These are phyloP conservation scores for Botryobasidium botryosum DNA, from an alignment of 768 basidiomycete genomes.

Conservation along the genomic window DNA sequence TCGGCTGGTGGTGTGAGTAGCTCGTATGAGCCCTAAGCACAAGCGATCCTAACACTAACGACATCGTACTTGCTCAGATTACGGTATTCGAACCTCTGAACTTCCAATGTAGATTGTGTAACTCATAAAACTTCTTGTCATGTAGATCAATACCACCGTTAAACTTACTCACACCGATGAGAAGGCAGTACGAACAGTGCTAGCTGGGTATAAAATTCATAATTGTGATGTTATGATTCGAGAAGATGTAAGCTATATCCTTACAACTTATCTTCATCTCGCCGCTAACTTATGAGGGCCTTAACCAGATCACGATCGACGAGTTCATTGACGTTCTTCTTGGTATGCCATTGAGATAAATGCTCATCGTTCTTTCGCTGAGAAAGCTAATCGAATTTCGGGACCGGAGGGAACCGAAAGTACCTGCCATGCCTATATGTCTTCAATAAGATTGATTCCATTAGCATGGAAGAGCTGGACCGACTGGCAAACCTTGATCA, in stretches of 20 bases:
- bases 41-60: too few species aligned
- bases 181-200: constrained; percentile 80
- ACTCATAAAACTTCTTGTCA: too few species aligned
- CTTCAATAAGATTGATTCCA: constrained; percentile 92
- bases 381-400: neutral
- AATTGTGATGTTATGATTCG: constrained; percentile 98
- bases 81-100: too few species aligned
- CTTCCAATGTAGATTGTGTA: too few species aligned
- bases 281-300: constrained; percentile 3
- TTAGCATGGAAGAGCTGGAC: constrained; percentile 69
- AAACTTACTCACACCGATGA: constrained; percentile 92
- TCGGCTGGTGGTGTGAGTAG: constrained; percentile 73
- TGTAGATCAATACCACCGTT: constrained; percentile 71
- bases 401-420: constrained; percentile 60
- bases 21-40: too few species aligned
- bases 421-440: constrained; percentile 91
- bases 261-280: constrained; percentile 5
- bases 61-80: too few species aligned
- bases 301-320: constrained; percentile 68
- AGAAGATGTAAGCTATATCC: constrained; percentile 56
- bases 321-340: constrained; percentile 98
- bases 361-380: neutral
- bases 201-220: constrained; percentile 84
- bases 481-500: constrained; percentile 66
- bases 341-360: too few species aligned